Evolutionary conservation across 1,284 basidiomycete genomes (phyloP), one percentile per base, ranked within the genome.

Genomic region (Cutaneotrichosporon sp.): DNA sequence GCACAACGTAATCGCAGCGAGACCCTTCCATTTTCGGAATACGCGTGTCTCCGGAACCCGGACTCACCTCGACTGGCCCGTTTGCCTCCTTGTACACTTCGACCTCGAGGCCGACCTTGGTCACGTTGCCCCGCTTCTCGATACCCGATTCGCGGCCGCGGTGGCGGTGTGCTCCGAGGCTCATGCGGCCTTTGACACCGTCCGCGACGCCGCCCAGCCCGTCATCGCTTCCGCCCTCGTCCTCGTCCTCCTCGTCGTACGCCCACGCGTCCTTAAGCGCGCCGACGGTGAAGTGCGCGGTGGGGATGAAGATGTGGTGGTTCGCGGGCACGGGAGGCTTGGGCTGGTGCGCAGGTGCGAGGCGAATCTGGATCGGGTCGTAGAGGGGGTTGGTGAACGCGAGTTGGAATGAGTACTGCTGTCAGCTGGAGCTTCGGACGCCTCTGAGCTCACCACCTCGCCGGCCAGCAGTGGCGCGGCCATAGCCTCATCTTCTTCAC

Each of bases 241-340:
- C 89, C 16, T 53, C 51, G 29, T 89, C 89, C 46, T 90, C 89
- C 57, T 87, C 80, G 33, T 95, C 93, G 67, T 94, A 95, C 76
- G 95, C 93, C 93, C 92, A 95, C 43, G 91, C 91, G 75, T 97
- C 94, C 31, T 92, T 92, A 71, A 90, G 92, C 1, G 93, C 89
- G 16, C 89, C 88, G 43, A 97, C 86, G 1, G 89, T 84, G 73
- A 97, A 94, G 13, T 87, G 81, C 0, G 85, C 81, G 9, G 86
- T 87, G 0, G 91, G 90, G 2, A 95, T 81, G 20, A 88, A 87
- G 6, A 95, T 53, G 6, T 69, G 66, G 42, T 66, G 63, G 33
- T 68, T 70, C 3, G 66, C 36, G 18, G 60, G 42, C 2, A 68
- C 58, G 1, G 55, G 62, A 7, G 67, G 73, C 20, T 72, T 86